Base-by-base conservation (phyloP, 179 eudicot genomes). In the Gypsophila paniculata region DNA sequence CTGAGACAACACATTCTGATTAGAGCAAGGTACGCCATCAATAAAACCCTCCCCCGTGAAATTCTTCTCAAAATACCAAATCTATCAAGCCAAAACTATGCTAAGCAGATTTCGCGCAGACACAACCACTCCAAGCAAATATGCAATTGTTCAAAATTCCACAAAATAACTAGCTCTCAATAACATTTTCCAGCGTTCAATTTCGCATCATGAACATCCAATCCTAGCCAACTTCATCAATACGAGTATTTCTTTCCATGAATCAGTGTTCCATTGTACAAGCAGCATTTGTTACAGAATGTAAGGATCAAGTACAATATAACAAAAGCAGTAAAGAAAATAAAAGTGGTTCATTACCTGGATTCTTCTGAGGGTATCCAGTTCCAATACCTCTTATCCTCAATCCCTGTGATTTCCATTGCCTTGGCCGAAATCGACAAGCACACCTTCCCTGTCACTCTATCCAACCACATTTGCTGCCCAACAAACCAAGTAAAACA, bases 321-420 rank as follows among this genome's bases (percentile, higher is more conserved):
- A 54, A 32, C 48, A 65, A 51, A 61, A 49, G 17, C 36, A 48
- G 55, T 11, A 54, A 61, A 65, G 19, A 52, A 54, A 71, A 6
- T 25, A 8, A 3, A 51, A 0, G 72, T 2, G 22, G 68, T 52
- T n/a, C 80, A 25, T 61, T 68, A 93, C 98, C 97, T 87, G 72
- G 97, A 93, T 83, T 93, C 98, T 77, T 91, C 93, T 12, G 98
- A 89, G 17, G 95, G 84, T 75, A 88, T 72, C 98, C 98, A 93
- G 77, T 82, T 93, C 98, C 98, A 93, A 69, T 93, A 91, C 78
- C 98, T 84, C 82, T 90, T 80, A 83, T 93, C 98, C 54, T 93
- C 97, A 74, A 93, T 91, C 75, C 97, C 97, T 14, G 97, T 93
- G 55, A 93, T 93, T 6, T 87, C 60, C 98, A 93, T 86, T 65